phyloP scores from a whole-genome alignment of 805 yeast species.

The Yamadazyma nakazawae region DNA sequence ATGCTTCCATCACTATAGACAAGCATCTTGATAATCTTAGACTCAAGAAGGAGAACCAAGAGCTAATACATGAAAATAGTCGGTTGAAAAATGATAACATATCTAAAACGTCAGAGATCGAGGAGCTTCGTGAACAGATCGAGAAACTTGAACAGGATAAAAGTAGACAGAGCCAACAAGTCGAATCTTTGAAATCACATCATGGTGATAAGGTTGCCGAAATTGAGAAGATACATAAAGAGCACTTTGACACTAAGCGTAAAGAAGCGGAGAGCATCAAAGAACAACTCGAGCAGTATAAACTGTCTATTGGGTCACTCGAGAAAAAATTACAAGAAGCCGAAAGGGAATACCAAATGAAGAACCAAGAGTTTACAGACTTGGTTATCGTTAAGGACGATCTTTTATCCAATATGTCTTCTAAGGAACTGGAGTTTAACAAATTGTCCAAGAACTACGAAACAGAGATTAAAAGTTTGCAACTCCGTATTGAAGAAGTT shows the following conservation, averaged over 20 bases:
- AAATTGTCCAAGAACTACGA: slow-evolving; percentile 50
- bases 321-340: slow-evolving; percentile 9
- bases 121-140: slow-evolving; percentile 1
- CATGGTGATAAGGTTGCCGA: slow-evolving; percentile 3
- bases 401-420: slow-evolving; percentile 62
- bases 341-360: slow-evolving; percentile 1
- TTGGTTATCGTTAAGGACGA: slow-evolving; percentile 51
- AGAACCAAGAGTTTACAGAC: slow-evolving; percentile 20
- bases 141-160: slow-evolving; percentile 9
- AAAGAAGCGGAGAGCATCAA: slow-evolving; percentile 8
- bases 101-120: neutral
- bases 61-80: slow-evolving; percentile 15
- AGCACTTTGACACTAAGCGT: slow-evolving; percentile 4
- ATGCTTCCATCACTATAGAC: slow-evolving; percentile 37
- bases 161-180: slow-evolving; percentile 8
- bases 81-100: slow-evolving; percentile 10
- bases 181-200: slow-evolving; percentile 5
- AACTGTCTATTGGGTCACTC: slow-evolving; percentile 7
- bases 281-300: slow-evolving; percentile 8
- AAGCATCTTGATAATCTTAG: slow-evolving; percentile 42
- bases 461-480: slow-evolving; percentile 47
- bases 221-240: neutral
- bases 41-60: slow-evolving; percentile 29
- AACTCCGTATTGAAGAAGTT: slow-evolving; percentile 45
- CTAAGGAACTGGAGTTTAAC: slow-evolving; percentile 57